Evolutionary conservation across 148 eudicot genomes (phyloP), one percentile per base, ranked within the genome.

Genomic region (Heliosperma pusillum): DNA sequence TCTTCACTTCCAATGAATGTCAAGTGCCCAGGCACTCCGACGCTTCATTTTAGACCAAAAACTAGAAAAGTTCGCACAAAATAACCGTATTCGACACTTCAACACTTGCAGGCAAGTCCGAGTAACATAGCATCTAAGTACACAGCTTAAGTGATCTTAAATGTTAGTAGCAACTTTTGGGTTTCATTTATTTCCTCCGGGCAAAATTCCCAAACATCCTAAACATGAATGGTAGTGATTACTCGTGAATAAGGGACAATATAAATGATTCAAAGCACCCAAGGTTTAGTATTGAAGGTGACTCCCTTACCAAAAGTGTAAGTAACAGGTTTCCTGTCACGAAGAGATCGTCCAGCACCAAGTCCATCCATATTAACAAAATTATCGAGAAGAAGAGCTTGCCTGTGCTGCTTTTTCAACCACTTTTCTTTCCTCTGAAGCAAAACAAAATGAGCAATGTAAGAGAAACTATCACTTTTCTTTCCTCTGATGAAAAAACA

Each of bases 291-390:
- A 17, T 29, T 9, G 24, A 21, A 30, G 30, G 75, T 27, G 45
- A 50, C 16, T 52, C 44, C 52, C 89, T 79, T 83, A 95, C 97
- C 98, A 83, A 95, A 95, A 74, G 98, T 95, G 81, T 95, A 95
- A 19, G 97, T 90, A 72, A 95, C 96, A 72, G 89, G 93, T 79
- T 95, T 95, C 80, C 98, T 85, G 75, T 87, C 98, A 79, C 97
- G 98, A 70, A 92, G 93, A 40, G 97, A 90, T 56, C 97, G 96
- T 42, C 98, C 98, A 69, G 85, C 84, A 79, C 65, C 90, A 79
- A 92, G 78, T 56, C 91, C 98, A 83, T 95, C 93, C 85, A 90
- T 81, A 24, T 56, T 72, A 27, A 88, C 84, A 80, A 81, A 84
- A 76, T 70, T 89, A 85, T 92, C 93, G 66, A 95, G 96, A 80